Evolutionary conservation across 805 yeast species (phyloP), one percentile per base, ranked within the genome.

Genomic region (Wickerhamiella slavikovae): DNA sequence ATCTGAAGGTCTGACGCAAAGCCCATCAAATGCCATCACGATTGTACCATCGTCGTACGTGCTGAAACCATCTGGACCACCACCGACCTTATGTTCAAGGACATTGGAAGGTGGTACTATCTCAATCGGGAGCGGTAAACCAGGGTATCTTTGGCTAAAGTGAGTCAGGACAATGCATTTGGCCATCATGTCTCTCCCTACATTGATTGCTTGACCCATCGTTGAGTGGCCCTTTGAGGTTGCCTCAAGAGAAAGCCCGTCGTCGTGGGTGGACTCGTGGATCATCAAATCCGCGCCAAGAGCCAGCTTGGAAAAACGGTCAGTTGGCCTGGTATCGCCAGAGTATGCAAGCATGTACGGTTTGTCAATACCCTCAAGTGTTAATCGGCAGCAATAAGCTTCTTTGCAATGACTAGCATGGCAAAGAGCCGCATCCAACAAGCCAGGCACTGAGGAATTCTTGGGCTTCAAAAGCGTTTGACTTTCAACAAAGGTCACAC

Each of bases 191-290:
- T 56, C 49, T 32, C 64, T 57, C 1, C 78, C 68, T 2, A 82
- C 70, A 11, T 55, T 57, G 17, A 83, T 59, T 0, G 96, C 96
- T 45, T 85, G 96, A 14, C 75, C 65, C 32, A 82, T 67, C 0
- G 99, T 89, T 10, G 92, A 71, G 47, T 89, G 99, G 35, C 68
- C 66, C 47, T 89, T 89, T 20, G 64, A 60, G 17, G 65, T 50
- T 0, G 98, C 98, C 48, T 82, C 95, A 31, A 65, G 70, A 5
- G 60, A 54, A 27, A 80, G 57, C 19, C 65, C 77, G 48, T 80
- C 78, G 33, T 79, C 94, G 36, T 89, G 63, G 0, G 98, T 79
- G 0, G 95, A 83, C 49, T 89, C 99, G 49, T 89, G 99, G 28
- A 89, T 71, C 34, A 89, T 58, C 28, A 89, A 48, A 44, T 80